phyloP scores from a whole-genome alignment of 176 grass and related monocot genomes.

The Eremochloa ophiuroides region DNA sequence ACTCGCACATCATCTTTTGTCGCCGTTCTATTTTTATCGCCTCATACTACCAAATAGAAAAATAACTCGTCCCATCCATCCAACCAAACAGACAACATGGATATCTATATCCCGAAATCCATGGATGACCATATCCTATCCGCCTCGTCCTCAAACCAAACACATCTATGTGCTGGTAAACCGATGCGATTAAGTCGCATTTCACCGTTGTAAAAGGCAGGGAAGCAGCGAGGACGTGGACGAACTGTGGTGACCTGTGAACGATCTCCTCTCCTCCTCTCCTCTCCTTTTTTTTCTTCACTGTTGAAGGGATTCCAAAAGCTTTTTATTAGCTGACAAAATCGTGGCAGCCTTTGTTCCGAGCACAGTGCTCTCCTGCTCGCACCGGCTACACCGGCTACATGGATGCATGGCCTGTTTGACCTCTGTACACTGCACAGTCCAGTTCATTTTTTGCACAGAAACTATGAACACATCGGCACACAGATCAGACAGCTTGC shows the following conservation, averaged over 20 bases:
- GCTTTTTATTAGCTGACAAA: conserved; percentile 26
- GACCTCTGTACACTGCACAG: not conserved
- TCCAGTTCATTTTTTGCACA: not conserved
- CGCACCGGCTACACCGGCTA: not conserved
- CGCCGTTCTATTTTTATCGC: not conserved
- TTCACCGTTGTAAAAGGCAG: not conserved
- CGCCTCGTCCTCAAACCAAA: too few species aligned
- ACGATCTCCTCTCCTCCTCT: not conserved
- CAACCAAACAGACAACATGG: too few species aligned
- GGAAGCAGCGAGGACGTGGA: not conserved
- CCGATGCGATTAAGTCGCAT: not conserved
- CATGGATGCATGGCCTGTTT: not conserved
- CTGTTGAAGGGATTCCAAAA: conserved; percentile 30
- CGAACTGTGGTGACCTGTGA: conserved; percentile 10
- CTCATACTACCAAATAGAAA: too few species aligned
- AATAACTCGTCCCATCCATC: too few species aligned
- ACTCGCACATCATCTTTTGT: not conserved
- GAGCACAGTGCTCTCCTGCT: conserved; percentile 6
- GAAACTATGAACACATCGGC: not conserved
- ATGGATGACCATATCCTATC: too few species aligned
- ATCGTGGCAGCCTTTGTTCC: conserved; percentile 29
- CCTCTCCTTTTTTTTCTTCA: not conserved
- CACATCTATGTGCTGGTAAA: not conserved
- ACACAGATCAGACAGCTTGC: conserved; percentile 1
- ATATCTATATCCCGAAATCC: too few species aligned